Percentiles rank a stretch among this genome's conserved stretches.
Conservation (phyloP, 2,329 filamentous ascomycete species). For the Acrodontium crateriforme region DNA sequence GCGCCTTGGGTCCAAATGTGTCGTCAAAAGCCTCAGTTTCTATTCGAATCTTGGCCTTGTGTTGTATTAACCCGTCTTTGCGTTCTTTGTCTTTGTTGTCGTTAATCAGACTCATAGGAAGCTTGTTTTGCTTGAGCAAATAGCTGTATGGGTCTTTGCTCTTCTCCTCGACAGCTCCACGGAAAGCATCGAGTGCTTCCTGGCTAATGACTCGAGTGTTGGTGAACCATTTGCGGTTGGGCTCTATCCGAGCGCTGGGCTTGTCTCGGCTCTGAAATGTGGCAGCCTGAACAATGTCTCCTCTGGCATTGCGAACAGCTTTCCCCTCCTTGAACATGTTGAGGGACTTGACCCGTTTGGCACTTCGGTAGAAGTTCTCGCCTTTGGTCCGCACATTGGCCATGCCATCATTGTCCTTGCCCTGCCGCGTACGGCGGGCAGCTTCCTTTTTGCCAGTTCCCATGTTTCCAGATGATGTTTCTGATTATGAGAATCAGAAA, state of each 20-base stretch:
- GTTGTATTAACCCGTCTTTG: conserved; percentile 75
- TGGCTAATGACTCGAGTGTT: conserved; percentile 87
- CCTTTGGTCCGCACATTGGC: conserved; percentile 85
- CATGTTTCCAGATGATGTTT: no score
- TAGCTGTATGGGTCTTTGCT: conserved; percentile 84
- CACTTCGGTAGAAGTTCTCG: conserved; percentile 88
- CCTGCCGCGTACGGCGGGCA: conserved; percentile 67
- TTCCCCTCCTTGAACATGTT: conserved; percentile 87
- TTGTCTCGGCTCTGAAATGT: conserved; percentile 70
- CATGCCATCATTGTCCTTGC: conserved; percentile 69
- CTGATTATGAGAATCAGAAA: no score
- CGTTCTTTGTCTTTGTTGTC: conserved; percentile 51
- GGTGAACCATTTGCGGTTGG: conserved; percentile 95
- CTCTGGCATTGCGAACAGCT: conserved; percentile 64
- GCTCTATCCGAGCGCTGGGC: conserved; percentile 78
- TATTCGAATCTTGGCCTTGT: conserved; percentile 85
- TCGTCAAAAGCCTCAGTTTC: conserved; percentile 75
- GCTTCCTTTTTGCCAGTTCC: conserved; percentile 88
- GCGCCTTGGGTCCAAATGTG: conserved; percentile 86
- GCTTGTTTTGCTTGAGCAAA: conserved; percentile 90
- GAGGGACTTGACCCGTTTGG: conserved; percentile 77
- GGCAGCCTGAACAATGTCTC: conserved; percentile 74
- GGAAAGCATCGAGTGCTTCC: conserved; percentile 73
- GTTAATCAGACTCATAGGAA: conserved; percentile 86
- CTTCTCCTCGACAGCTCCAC: conserved; percentile 82